These are phyloP conservation scores for Pseudonitzschia delicatissima DNA, from an alignment of 108 stramenopile species.

Conservation along the genomic window DNA sequence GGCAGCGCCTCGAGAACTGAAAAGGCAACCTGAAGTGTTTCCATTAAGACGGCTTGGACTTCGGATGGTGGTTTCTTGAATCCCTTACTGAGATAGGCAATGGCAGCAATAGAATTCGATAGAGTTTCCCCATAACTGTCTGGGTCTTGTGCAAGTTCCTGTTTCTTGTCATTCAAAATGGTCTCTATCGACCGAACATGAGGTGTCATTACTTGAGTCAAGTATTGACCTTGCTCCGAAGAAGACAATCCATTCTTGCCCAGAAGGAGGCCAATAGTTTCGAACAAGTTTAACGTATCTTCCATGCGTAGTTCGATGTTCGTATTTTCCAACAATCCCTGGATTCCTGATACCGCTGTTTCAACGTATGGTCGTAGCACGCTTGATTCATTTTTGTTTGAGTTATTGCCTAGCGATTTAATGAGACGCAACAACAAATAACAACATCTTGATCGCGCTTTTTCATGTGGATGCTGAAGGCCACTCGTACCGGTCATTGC, in stretches of 20 bases:
- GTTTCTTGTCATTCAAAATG: conserved; percentile 31
- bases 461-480: conserved; percentile 51
- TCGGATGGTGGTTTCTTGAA: conserved; percentile 51
- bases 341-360: conserved; percentile 64
- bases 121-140: conserved; percentile 46
- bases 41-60: conserved; percentile 61
- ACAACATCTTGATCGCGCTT: conserved; percentile 59
- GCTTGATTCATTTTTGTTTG: neutral
- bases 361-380: conserved; percentile 61
- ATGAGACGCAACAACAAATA: conserved; percentile 60
- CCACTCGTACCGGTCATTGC: conserved; percentile 55
- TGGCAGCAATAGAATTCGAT: conserved; percentile 55
- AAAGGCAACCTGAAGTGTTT: conserved; percentile 43
- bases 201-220: conserved; percentile 62
- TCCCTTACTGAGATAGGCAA: conserved; percentile 72
- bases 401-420: conserved; percentile 43
- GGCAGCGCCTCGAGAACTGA: conserved; percentile 48
- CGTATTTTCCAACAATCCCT: conserved; percentile 50
- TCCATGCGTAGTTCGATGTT: conserved; percentile 45
- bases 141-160: conserved; percentile 36
- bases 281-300: conserved; percentile 70
- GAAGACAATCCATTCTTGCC: conserved; percentile 63
- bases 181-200: conserved; percentile 62
- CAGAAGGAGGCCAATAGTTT: conserved; percentile 67
- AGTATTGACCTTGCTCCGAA: conserved; percentile 48